Evolutionary conservation across 257 asterid species (phyloP).

Genomic region (Ophiorrhiza pumila): DNA sequence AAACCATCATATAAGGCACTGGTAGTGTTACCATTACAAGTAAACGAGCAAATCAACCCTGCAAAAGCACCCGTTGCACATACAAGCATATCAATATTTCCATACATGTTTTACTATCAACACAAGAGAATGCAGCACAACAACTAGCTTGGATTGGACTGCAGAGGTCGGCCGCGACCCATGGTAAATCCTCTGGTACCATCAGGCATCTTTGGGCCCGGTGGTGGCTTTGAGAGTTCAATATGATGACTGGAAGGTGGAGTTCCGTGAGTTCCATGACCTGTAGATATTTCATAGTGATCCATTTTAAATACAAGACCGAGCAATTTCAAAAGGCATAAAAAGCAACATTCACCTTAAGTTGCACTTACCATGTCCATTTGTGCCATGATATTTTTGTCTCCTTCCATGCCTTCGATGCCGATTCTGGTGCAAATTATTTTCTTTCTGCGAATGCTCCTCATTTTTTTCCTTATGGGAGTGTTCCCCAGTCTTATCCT

Average conservation of each 20-base stretch:
- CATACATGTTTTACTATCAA: slow-evolving; percentile 20
- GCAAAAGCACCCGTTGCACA: background rate
- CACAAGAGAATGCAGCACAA: background rate
- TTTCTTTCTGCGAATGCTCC: slow-evolving; percentile 52
- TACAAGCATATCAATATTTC: slow-evolving; percentile 6
- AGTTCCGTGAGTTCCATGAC: slow-evolving; percentile 59
- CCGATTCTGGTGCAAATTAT: slow-evolving; percentile 48
- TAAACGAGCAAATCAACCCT: slow-evolving; percentile 4
- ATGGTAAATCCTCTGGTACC: slow-evolving; percentile 86
- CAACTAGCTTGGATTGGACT: slow-evolving; percentile 22
- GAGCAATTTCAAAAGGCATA: background rate
- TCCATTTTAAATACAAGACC: background rate
- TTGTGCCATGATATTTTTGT: slow-evolving; percentile 50
- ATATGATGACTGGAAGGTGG: slow-evolving; percentile 37
- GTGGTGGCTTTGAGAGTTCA: slow-evolving; percentile 87
- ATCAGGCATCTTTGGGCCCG: slow-evolving; percentile 98
- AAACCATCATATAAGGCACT: background rate
- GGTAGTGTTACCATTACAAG: background rate
- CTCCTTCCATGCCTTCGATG: slow-evolving; percentile 77
- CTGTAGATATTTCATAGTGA: slow-evolving; percentile 18
- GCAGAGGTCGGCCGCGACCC: slow-evolving; percentile 86
- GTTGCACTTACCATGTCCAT: slow-evolving; percentile 61
- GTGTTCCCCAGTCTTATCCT: slow-evolving; percentile 46
- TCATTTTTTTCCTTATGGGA: slow-evolving; percentile 45
- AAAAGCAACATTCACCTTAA: background rate